Conservation (phyloP, 1,284 basidiomycete genomes). For the Thelephora terrestris region DNA sequence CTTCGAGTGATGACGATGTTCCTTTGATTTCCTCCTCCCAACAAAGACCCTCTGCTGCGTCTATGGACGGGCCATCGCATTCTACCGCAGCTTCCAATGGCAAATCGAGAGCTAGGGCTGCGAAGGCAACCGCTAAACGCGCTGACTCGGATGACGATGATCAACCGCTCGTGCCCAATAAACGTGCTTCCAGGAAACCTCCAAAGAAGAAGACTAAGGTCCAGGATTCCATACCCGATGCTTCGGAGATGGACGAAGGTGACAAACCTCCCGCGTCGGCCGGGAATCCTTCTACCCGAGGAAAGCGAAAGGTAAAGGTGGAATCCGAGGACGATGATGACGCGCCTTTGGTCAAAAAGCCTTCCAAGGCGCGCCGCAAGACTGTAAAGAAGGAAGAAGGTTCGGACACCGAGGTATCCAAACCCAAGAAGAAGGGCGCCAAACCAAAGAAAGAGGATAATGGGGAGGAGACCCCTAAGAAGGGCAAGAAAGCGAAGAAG, state of each 20-base stretch:
- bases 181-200: slow-evolving; percentile 25
- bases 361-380: slow-evolving; percentile 25
- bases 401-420: slow-evolving; percentile 15
- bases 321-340: slow-evolving; percentile 44
- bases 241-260: slow-evolving; percentile 30
- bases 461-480: slow-evolving; percentile 23
- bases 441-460: slow-evolving; percentile 24
- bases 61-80: slow-evolving; percentile 32
- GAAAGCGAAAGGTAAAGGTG: slow-evolving; percentile 43
- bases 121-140: slow-evolving; percentile 21
- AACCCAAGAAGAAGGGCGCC: slow-evolving; percentile 23
- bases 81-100: slow-evolving; percentile 26
- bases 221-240: slow-evolving; percentile 33
- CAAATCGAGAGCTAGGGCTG: slow-evolving; percentile 28
- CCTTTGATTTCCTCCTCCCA: slow-evolving; percentile 62
- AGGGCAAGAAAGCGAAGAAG: slow-evolving; percentile 42
- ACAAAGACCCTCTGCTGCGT: slow-evolving; percentile 28
- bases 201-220: slow-evolving; percentile 62
- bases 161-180: slow-evolving; percentile 18
- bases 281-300: slow-evolving; percentile 33
- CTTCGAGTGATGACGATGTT: slow-evolving; percentile 60
- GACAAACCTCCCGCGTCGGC: slow-evolving; percentile 29
- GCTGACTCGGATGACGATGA: slow-evolving; percentile 26
- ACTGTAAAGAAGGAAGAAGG: slow-evolving; percentile 29
- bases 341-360: slow-evolving; percentile 29